These are phyloP conservation scores for Gymnopilus dilepis DNA, from an alignment of 768 basidiomycete species.

Conservation along the genomic window DNA sequence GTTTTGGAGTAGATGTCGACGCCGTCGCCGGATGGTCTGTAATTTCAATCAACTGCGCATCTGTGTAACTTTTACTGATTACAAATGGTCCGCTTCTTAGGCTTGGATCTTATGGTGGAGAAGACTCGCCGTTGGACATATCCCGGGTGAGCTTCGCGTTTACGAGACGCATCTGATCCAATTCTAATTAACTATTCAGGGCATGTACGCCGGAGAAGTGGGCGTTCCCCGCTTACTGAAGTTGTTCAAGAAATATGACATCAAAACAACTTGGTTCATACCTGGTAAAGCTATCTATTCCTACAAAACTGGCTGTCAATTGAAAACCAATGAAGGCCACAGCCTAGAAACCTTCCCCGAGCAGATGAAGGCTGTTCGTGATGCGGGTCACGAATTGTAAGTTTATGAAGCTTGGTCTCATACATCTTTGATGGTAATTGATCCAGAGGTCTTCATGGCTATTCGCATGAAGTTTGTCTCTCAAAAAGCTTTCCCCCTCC, in stretches of 20 bases:
- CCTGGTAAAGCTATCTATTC: slow-evolving; percentile 47
- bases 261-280: slow-evolving; percentile 76
- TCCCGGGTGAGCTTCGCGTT: slow-evolving; percentile 46
- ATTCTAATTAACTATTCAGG: slow-evolving; percentile 33
- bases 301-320: too few relatives aligned
- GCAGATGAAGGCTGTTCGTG: slow-evolving; percentile 70
- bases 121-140: slow-evolving; percentile 72
- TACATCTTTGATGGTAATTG: background rate
- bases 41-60: background rate
- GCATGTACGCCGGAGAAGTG: slow-evolving; percentile 79
- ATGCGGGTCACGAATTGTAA: slow-evolving; percentile 76
- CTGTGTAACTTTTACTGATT: background rate
- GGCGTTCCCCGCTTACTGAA: slow-evolving; percentile 72
- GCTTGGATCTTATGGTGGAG: slow-evolving; percentile 79
- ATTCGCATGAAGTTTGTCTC: slow-evolving; percentile 64
- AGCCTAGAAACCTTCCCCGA: slow-evolving; percentile 77
- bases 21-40: slow-evolving; percentile 75
- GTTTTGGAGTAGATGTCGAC: slow-evolving; percentile 78
- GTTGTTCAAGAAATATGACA: slow-evolving; percentile 72
- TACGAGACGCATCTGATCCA: background rate
- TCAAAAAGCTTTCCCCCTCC: background rate
- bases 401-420: background rate
- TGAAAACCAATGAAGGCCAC: slow-evolving; percentile 49
- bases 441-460: slow-evolving; percentile 68
- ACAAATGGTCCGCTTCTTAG: slow-evolving; percentile 33